Evolutionary conservation across 176 grass and related monocot species (phyloP).

Genomic region (Phoenix dactylifera): DNA sequence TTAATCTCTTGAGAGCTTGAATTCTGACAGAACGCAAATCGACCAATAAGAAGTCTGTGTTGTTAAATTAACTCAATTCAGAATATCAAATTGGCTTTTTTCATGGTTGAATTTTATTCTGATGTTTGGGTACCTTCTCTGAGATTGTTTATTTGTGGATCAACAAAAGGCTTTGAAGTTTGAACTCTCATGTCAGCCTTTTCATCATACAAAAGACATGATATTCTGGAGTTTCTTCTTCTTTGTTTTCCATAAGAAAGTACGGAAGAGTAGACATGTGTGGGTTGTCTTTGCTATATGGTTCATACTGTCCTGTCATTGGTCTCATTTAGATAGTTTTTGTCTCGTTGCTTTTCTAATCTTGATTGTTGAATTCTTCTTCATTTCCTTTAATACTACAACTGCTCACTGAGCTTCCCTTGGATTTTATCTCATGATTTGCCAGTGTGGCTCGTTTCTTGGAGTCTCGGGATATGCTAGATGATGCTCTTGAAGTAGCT

Average conservation of each 20-base stretch:
- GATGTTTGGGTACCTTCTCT: constrained; percentile 2
- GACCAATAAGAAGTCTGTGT: neutral
- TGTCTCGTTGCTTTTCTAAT: neutral
- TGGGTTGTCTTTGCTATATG: too few relatives aligned
- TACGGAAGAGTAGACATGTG: too few relatives aligned
- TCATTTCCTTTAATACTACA: neutral
- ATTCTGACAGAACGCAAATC: neutral
- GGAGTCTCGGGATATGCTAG: constrained; percentile 95
- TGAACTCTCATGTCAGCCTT: too few relatives aligned
- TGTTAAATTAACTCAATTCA: neutral
- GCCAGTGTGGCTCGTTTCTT: constrained; percentile 92
- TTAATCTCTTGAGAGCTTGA: neutral
- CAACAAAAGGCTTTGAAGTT: too few relatives aligned
- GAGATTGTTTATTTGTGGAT: too few relatives aligned
- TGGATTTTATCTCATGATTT: constrained; percentile 7
- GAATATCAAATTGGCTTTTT: neutral
- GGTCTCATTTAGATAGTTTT: too few relatives aligned
- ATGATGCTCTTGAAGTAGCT: constrained; percentile 96
- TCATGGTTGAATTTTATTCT: neutral
- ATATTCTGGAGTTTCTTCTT: neutral
- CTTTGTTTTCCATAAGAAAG: neutral
- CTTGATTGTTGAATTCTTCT: neutral
- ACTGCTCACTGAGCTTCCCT: constrained; percentile 4
- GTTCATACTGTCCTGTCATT: too few relatives aligned
- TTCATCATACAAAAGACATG: too few relatives aligned